These are phyloP conservation scores for Chaetothyriales sp. DNA, from an alignment of 2,329 filamentous ascomycete genomes.

Conservation along the genomic window DNA sequence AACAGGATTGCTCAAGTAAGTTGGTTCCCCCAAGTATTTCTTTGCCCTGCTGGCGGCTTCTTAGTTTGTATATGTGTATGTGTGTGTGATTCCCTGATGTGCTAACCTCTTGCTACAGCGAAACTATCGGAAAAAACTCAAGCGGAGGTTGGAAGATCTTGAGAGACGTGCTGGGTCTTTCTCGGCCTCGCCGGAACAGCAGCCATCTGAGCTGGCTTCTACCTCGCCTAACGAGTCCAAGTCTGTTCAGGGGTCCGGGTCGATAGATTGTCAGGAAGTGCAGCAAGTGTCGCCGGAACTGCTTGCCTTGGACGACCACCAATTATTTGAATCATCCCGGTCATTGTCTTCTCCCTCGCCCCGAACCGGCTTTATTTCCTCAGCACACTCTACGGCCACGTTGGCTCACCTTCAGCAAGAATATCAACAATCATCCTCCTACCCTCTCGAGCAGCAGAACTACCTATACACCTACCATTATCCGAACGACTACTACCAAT, in stretches of 20 bases:
- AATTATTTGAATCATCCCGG: conserved; percentile 10
- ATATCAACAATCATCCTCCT: conserved; percentile 12
- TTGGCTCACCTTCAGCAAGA: conserved; percentile 13
- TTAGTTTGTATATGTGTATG: too few relatives aligned
- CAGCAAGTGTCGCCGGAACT: conserved; percentile 15
- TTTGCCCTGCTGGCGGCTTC: too few relatives aligned
- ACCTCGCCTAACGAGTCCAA: conserved; percentile 11
- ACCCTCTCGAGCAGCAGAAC: conserved; percentile 23
- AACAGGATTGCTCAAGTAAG: conserved; percentile 75
- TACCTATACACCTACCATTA: conserved; percentile 22
- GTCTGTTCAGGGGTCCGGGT: background rate
- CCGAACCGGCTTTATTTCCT: conserved; percentile 10
- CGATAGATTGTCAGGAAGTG: conserved; percentile 9
- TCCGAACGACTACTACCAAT: conserved; percentile 27
- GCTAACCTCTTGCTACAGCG: conserved; percentile 6
- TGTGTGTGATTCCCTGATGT: too few relatives aligned
- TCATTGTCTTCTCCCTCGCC: conserved; percentile 11
- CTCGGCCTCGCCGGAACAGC: conserved; percentile 46
- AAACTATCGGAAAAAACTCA: conserved; percentile 46
- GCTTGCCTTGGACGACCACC: conserved; percentile 14
- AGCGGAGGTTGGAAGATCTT: conserved; percentile 50
- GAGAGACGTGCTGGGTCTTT: conserved; percentile 46
- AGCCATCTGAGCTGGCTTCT: conserved; percentile 39
- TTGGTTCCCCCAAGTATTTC: background rate
- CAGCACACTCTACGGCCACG: conserved; percentile 13